Conservation (phyloP, 2,329 filamentous ascomycete species). For the Blastomyces gilchristii region DNA sequence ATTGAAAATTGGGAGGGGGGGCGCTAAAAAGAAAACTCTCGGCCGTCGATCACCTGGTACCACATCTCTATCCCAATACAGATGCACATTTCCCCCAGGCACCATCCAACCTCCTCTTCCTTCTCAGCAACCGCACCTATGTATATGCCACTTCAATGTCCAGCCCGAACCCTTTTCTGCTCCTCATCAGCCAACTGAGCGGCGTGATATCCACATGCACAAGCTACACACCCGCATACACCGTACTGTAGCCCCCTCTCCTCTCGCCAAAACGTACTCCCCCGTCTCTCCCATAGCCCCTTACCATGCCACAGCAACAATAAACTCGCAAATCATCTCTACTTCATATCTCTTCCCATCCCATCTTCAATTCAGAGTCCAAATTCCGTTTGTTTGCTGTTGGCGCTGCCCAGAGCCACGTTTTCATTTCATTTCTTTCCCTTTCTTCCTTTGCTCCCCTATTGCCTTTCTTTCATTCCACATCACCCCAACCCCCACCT, state of each 20-base stretch:
- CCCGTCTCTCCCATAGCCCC: not conserved
- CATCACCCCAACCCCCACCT: slow-evolving; percentile 8
- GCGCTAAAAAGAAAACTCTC: not conserved
- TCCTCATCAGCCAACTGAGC: not conserved
- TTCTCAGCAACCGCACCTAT: not conserved
- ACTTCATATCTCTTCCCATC: not conserved
- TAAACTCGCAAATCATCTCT: not conserved
- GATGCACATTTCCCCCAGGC: not conserved
- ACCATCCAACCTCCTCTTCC: not conserved
- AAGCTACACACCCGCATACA: not conserved
- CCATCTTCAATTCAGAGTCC: not conserved
- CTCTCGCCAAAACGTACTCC: not conserved
- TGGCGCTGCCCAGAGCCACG: too few species aligned
- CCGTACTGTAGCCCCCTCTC: not conserved
- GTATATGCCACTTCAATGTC: not conserved
- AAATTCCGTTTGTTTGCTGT: too few species aligned
- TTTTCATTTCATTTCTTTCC: not conserved
- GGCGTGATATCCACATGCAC: not conserved
- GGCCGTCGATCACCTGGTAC: not conserved
- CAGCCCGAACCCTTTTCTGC: not conserved
- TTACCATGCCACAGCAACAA: not conserved
- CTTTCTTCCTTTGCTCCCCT: not conserved
- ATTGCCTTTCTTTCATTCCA: slow-evolving; percentile 7
- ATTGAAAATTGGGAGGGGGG: not conserved
- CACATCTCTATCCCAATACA: not conserved